Conservation (phyloP, 768 basidiomycete genomes). For the Tricholoma matsutake region DNA sequence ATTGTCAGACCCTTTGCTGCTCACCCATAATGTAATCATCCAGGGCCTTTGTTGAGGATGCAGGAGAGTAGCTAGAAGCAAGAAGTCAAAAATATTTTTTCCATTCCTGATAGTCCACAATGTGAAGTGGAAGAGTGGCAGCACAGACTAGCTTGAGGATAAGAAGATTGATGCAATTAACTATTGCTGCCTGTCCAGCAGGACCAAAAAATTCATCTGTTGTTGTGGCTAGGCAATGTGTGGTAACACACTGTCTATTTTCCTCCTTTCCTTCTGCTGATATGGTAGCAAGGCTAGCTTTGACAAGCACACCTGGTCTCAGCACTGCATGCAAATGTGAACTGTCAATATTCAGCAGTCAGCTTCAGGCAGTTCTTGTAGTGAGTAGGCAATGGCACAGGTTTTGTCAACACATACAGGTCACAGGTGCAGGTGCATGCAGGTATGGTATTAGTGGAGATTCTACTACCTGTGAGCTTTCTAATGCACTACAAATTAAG, state of each 20-base stretch:
- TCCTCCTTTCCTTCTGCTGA: neutral
- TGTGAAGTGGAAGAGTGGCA: neutral
- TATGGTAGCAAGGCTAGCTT: neutral
- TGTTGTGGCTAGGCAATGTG: neutral
- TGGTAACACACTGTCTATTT: too few species aligned
- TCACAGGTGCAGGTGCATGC: too few species aligned
- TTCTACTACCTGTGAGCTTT: too few species aligned
- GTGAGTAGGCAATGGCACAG: too few species aligned
- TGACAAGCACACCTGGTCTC: neutral
- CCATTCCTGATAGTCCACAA: neutral
- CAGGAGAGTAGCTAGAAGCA: neutral
- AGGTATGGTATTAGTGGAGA: too few species aligned
- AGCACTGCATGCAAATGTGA: neutral
- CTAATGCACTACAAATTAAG: too few species aligned
- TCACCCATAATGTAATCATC: neutral
- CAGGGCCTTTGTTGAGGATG: neutral
- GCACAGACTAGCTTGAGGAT: neutral
- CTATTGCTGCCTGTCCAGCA: neutral
- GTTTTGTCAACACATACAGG: too few species aligned
- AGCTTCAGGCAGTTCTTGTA: neutral
- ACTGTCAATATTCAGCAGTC: neutral
- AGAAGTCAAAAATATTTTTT: neutral
- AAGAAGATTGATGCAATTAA: neutral
- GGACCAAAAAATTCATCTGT: neutral
- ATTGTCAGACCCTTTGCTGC: neutral